Evolutionary conservation across 345 rosid species (phyloP), one percentile per base, ranked within the genome.

Genomic region (Microcos paniculata): DNA sequence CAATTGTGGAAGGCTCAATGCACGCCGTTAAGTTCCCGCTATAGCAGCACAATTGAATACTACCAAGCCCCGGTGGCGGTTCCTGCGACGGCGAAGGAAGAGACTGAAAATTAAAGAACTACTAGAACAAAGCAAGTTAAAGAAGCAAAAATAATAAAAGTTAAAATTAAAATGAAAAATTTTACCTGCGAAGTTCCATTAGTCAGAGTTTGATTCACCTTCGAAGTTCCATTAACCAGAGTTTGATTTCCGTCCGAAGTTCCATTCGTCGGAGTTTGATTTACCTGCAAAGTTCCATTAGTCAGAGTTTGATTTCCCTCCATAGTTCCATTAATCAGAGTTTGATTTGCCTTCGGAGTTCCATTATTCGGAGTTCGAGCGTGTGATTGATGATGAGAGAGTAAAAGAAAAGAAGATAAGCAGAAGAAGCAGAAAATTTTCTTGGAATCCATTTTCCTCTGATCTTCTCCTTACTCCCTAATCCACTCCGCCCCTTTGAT

Each of bases 61-160:
- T 61, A 40, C 49, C 52, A 40, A 78, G 75, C 19, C 11, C 78
- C 6, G 78, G 75, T 12, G 78, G 71, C 7, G 79, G 76, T 3
- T 78, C 45, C 16, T 16, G n/a, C 15, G 55, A 49, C 16, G 28
- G n/a, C 15, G 55, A 49, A 42, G 42, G 26, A 19, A 24, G 26
- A 46, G 14, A 2, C 72, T 45, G 23, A 14, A 66, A 43, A 24
- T 35, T n/a, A n/a, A n/a, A 35, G 40, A 1, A 35, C 5, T 35
- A 7, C 40, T n/a, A n/a, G n/a, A n/a, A n/a, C n/a, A n/a, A n/a
- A n/a, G n/a, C n/a, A n/a, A n/a, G n/a, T n/a, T n/a, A n/a, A n/a
- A n/a, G 9, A 2, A 13, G 51, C 2, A 63, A 11, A 11, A n/a
- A n/a, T 7, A 8, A 6, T 16, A 23, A 2, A 51, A 48, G 52